Conservation (phyloP, 345 rosid genomes). For the Eucalyptus guilfoylei region DNA sequence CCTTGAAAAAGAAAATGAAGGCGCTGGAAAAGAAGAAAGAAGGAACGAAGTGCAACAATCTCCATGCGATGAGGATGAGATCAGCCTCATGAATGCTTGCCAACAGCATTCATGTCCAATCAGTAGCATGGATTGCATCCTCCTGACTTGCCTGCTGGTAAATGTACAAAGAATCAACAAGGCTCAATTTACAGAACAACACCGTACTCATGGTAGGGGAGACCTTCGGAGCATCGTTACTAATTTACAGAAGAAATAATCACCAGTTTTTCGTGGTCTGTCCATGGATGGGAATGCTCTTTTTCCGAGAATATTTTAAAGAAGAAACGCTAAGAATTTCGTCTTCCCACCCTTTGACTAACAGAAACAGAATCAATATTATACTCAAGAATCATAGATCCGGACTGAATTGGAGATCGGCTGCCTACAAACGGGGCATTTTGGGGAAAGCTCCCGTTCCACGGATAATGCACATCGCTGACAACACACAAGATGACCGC, state of each 20-base stretch:
- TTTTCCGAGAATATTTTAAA: not conserved
- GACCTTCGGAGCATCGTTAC: not conserved
- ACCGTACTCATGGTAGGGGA: not conserved
- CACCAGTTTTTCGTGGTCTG: not conserved
- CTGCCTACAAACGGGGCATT: slow-evolving; percentile 87
- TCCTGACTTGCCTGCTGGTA: not conserved
- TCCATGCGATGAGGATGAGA: not conserved
- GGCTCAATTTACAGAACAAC: not conserved
- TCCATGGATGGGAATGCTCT: not conserved
- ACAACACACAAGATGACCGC: slow-evolving; percentile 94
- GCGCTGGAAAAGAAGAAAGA: not conserved
- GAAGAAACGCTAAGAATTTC: not conserved
- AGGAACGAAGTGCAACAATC: not conserved
- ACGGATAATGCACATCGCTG: slow-evolving; percentile 62
- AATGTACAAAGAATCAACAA: not conserved
- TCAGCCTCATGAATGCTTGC: not conserved
- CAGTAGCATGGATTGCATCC: not conserved
- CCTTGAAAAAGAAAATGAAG: not conserved
- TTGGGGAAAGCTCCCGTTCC: slow-evolving; percentile 47
- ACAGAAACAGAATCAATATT: not conserved
- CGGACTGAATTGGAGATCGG: slow-evolving; percentile 45
- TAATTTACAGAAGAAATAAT: not conserved
- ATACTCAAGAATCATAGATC: slow-evolving; percentile 35
- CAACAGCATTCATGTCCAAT: not conserved
- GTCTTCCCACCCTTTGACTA: not conserved